These are phyloP conservation scores for Adansonia rubrostipa DNA, from an alignment of 441 rosid genomes.

Conservation along the genomic window DNA sequence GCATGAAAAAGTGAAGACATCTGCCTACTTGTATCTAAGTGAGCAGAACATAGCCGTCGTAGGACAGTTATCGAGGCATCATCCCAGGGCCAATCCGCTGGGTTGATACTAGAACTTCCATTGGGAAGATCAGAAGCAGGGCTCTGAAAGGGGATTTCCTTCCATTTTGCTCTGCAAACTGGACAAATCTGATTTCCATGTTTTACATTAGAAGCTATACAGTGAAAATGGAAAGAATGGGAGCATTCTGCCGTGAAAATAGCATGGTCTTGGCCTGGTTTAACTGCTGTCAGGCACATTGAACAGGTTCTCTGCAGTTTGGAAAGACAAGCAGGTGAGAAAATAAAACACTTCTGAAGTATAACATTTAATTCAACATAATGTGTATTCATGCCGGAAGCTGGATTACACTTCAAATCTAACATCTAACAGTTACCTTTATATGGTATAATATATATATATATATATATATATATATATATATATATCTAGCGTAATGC, in stretches of 20 bases:
- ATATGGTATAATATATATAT: not conserved
- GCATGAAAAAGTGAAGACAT: slow-evolving; percentile 39
- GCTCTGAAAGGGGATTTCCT: slow-evolving; percentile 60
- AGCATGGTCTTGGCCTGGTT: slow-evolving; percentile 62
- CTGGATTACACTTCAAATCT: not conserved
- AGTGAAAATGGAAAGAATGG: no score
- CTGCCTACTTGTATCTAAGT: slow-evolving; percentile 42
- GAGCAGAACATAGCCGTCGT: slow-evolving; percentile 45
- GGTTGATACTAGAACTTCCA: slow-evolving; percentile 38
- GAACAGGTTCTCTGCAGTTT: slow-evolving; percentile 61
- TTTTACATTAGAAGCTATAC: no score
- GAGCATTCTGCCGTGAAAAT: no score
- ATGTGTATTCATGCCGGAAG: not conserved
- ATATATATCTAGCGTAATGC: no score
- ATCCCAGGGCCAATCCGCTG: slow-evolving; percentile 40
- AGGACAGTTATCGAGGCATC: slow-evolving; percentile 45
- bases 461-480: no score
- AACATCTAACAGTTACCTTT: not conserved
- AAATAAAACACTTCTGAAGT: not conserved
- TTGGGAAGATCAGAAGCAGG: slow-evolving; percentile 36
- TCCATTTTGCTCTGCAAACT: slow-evolving; percentile 43
- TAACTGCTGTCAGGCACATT: slow-evolving; percentile 63
- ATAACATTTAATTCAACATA: not conserved
- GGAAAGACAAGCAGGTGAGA: slow-evolving; percentile 30
- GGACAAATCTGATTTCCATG: no score